phyloP scores from a whole-genome alignment of 2,329 filamentous ascomycete genomes.

The Colletotrichum sp. region DNA sequence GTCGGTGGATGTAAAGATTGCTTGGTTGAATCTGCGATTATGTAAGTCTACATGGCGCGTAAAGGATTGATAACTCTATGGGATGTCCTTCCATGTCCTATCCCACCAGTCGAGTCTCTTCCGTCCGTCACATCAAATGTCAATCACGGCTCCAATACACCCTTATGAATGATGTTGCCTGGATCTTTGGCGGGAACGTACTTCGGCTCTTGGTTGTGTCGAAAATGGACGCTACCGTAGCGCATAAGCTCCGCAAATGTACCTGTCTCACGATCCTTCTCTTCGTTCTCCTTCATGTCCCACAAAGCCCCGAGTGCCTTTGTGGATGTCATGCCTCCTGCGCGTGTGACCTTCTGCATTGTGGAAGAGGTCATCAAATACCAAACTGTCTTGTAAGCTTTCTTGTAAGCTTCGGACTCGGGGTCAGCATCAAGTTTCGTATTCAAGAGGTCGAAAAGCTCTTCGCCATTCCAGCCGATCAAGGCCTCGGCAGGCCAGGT shows the following conservation, averaged over 20 bases:
- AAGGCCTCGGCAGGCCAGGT: not conserved
- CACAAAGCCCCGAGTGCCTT: not conserved
- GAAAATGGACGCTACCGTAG: not conserved
- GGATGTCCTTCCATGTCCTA: fast-evolving
- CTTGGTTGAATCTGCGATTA: not conserved
- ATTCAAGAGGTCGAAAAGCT: not conserved
- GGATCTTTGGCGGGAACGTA: not conserved
- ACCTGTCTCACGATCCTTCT: not conserved
- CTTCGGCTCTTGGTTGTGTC: not conserved
- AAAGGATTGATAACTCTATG: not conserved
- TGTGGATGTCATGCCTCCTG: not conserved
- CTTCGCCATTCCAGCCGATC: slow-evolving; percentile 2
- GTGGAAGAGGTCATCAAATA: not conserved
- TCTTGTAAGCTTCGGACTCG: not conserved
- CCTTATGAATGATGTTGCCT: not conserved
- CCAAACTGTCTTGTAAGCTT: not conserved
- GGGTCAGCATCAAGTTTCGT: not conserved
- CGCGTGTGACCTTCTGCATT: slow-evolving; percentile 6
- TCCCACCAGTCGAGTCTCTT: not conserved
- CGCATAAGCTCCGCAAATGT: slow-evolving; percentile 6
- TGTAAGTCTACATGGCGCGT: too few relatives aligned
- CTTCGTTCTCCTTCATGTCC: not conserved
- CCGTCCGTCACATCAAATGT: not conserved
- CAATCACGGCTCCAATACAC: not conserved
- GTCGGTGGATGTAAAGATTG: fast-evolving